Evolutionary conservation across 2,329 filamentous ascomycete genomes (phyloP).

Genomic region (Stagonosporopsis cucurbitacearum): DNA sequence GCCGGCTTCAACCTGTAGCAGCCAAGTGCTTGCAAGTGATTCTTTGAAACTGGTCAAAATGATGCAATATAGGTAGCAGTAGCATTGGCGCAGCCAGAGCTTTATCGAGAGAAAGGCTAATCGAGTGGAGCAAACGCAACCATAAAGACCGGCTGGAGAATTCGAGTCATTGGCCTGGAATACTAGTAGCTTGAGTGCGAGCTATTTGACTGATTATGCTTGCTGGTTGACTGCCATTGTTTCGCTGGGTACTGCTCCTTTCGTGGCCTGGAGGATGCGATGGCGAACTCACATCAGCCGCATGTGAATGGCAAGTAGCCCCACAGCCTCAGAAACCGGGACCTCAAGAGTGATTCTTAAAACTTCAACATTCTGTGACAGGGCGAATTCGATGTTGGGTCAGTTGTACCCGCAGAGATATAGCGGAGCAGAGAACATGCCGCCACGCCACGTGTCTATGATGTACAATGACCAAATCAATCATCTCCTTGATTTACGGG

Average conservation of each 20-base stretch:
- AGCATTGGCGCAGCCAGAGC: background rate
- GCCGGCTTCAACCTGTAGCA: background rate
- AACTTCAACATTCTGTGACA: background rate
- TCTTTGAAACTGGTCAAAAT: background rate
- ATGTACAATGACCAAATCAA: background rate
- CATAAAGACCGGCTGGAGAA: background rate
- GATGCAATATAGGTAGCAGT: background rate
- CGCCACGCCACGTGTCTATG: background rate
- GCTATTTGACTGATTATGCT: background rate
- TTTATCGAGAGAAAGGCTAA: background rate
- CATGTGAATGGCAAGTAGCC: background rate
- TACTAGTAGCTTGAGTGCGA: background rate
- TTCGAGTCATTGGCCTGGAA: background rate
- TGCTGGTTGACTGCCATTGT: background rate
- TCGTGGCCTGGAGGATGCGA: background rate
- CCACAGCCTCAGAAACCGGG: background rate
- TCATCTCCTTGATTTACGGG: background rate
- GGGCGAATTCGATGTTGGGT: background rate
- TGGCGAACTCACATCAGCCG: background rate
- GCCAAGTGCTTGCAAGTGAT: background rate
- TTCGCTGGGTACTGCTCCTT: background rate
- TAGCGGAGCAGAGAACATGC: background rate
- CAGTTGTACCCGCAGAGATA: background rate
- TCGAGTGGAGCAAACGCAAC: background rate
- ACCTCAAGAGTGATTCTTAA: background rate